phyloP scores from a whole-genome alignment of 108 stramenopile genomes.

The Pseudonitzschia pungens region DNA sequence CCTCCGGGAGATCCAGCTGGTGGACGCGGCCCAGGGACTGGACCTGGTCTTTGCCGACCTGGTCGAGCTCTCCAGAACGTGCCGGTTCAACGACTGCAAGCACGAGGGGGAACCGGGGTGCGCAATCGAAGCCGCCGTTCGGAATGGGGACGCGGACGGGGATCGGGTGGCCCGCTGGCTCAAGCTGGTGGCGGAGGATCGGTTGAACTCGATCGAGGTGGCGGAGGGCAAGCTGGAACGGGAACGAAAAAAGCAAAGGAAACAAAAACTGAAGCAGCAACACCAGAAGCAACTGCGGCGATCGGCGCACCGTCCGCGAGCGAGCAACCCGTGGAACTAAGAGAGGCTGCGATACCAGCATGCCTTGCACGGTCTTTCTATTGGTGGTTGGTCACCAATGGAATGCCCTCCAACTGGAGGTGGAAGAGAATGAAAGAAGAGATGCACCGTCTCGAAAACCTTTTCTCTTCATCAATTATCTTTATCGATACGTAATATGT shows the following conservation, averaged over 20 bases:
- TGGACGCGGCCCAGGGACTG: conserved; percentile 8
- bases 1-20: conserved; percentile 16
- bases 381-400: no score
- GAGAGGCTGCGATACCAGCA: no score
- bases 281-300: not conserved
- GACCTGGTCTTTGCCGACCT: conserved; percentile 9
- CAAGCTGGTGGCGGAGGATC: conserved; percentile 16
- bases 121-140: conserved; percentile 2
- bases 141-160: conserved; percentile 1
- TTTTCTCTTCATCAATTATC: no score
- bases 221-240: conserved; percentile 8
- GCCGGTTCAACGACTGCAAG: conserved; percentile 6
- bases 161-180: conserved; percentile 13
- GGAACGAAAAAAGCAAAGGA: conserved; percentile 1
- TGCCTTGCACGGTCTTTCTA: no score
- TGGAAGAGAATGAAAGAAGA: no score
- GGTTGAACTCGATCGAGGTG: conserved; percentile 5
- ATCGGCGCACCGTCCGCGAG: no score
- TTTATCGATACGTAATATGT: no score
- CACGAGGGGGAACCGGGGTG: conserved; percentile 15
- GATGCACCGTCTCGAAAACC: no score
- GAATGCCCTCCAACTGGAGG: no score
- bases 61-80: conserved; percentile 5
- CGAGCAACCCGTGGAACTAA: no score
- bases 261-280: not conserved